Percentiles rank a stretch among this genome's conserved stretches.
Evolutionary conservation across 192 early-diverging fungal genomes (phyloP).

Genomic region (Coemansia sp.): DNA sequence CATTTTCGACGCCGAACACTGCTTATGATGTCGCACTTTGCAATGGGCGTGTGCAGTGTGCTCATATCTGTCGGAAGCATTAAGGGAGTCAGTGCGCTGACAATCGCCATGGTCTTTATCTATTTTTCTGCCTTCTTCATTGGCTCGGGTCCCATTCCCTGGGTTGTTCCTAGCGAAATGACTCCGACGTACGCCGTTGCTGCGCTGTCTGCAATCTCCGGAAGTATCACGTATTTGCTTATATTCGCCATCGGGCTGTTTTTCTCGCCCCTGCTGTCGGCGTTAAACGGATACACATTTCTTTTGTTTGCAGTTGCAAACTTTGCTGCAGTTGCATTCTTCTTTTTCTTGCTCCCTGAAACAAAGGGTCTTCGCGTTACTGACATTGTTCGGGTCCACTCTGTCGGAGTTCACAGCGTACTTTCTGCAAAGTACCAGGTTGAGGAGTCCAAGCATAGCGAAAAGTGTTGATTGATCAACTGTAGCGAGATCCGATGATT

Average conservation of each 20-base stretch:
- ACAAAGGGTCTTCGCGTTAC: constrained; percentile 68
- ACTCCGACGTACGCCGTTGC: constrained; percentile 71
- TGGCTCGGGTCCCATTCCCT: constrained; percentile 76
- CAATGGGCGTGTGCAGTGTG: constrained; percentile 58
- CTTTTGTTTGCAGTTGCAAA: constrained; percentile 65
- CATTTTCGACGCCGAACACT: constrained; percentile 63
- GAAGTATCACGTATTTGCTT: constrained; percentile 62
- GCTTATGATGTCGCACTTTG: constrained; percentile 59
- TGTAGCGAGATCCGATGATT: not conserved
- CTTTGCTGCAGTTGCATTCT: constrained; percentile 55
- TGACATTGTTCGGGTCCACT: constrained; percentile 52
- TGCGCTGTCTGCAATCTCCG: constrained; percentile 60
- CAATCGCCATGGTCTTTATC: constrained; percentile 62
- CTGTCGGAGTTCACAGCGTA: constrained; percentile 40
- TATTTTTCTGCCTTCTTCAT: constrained; percentile 68
- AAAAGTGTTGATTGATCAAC: not conserved
- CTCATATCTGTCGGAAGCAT: constrained; percentile 61
- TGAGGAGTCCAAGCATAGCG: not conserved
- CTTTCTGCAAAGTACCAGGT: constrained; percentile 15
- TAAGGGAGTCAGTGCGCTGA: constrained; percentile 39
- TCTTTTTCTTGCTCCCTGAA: constrained; percentile 69
- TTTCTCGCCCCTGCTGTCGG: constrained; percentile 48
- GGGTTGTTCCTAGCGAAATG: constrained; percentile 71
- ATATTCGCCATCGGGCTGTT: constrained; percentile 57
- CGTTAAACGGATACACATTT: constrained; percentile 50